Evolutionary conservation across 116 monocot genomes (phyloP), one percentile per base, ranked within the genome.

Genomic region (Dioscorea cayenensis): DNA sequence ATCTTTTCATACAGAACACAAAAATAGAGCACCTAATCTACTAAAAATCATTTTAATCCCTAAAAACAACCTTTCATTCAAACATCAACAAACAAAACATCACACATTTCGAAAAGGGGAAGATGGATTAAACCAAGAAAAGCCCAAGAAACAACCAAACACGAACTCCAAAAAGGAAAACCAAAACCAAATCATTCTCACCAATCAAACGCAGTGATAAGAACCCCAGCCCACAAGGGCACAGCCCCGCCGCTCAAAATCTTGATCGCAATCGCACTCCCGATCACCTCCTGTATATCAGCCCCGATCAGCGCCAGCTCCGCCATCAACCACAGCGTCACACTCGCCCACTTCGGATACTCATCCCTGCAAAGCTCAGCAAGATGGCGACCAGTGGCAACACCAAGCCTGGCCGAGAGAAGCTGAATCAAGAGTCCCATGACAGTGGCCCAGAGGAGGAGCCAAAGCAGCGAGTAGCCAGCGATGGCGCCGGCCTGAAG

Each of bases 241-340:
- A 62, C 21, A 21, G 21, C 62, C 62, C 62, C 62, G 21, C 62
- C 62, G 21, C 62, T 62, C 25, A 62, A 27, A 62, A 62, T 62
- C 62, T 8, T 62, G 11, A 62, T 62, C 62, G 62, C 62, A 23
- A 62, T 62, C 21, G 62, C 62, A 12, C 62, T 62, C 62, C 62
- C 62, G 22, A 62, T 62, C 25, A 62, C 62, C 22, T 62, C 62
- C 62, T 62, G 62, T 21, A 62, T 62, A 20, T 62, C 62, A 5
- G 62, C 62, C 25, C 62, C 62, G 3, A 62, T 62, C 25, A 62
- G 62, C 62, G 62, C 62, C 12, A 62, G 62, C 62, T 62, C 62
- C 62, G 62, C 23, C 62, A 62, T 62, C 6, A 62, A 62, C 62
- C 62, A 62, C 25, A 62, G 62, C 62, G 62, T 11, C 6, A 62